phyloP scores from a whole-genome alignment of 352 stramenopile species.

The Phytopythium mirpurense region DNA sequence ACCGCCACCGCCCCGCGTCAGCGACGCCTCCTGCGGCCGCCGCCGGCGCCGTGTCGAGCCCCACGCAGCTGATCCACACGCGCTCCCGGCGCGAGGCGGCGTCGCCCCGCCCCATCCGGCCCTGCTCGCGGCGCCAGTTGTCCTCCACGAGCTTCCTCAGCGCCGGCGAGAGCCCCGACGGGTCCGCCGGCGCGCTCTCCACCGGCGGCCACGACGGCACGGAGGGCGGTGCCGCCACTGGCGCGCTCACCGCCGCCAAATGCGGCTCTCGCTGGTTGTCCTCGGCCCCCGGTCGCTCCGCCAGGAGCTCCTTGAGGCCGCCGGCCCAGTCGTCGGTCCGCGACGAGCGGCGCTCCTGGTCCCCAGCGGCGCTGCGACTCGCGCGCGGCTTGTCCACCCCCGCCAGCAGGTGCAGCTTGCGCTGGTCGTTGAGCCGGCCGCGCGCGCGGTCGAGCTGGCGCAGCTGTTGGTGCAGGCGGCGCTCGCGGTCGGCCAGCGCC shows the following conservation, averaged over 20 bases:
- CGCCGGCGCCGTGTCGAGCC: conserved; percentile 36
- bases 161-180: conserved; percentile 41
- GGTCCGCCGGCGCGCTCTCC: conserved; percentile 16
- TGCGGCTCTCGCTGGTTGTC: conserved; percentile 1
- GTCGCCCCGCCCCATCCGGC: conserved; percentile 8
- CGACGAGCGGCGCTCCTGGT: neutral
- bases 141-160: conserved; percentile 52
- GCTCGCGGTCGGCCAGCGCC: conserved; percentile 45
- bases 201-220: neutral
- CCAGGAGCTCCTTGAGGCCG: neutral
- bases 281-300: neutral
- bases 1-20: no score
- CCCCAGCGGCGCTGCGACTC: neutral
- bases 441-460: conserved; percentile 48
- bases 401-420: conserved; percentile 28
- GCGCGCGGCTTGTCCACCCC: neutral
- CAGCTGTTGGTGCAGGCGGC: conserved; percentile 42
- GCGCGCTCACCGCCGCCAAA: neutral
- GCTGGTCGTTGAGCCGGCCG: conserved; percentile 37
- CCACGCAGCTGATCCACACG: conserved; percentile 36
- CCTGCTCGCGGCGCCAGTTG: conserved; percentile 40
- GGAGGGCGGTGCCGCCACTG: neutral
- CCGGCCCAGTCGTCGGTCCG: neutral
- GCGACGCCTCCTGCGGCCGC: no score
- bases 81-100: conserved; percentile 30